Evolutionary conservation across 371 early-diverging fungal species (phyloP).

Genomic region (Apophysomyces ossiformis): DNA sequence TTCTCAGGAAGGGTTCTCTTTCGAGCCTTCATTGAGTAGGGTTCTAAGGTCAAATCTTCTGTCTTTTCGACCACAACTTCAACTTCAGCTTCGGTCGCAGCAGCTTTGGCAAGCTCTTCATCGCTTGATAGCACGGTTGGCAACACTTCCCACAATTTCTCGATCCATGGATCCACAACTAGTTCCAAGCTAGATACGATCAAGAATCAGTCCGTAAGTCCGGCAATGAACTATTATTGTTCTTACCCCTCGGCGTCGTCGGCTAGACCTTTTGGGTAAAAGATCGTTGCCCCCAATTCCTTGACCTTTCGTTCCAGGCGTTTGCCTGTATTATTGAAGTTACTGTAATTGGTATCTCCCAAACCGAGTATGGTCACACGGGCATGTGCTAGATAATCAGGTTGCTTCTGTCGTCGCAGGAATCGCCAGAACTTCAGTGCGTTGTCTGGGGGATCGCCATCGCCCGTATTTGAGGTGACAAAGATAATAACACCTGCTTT

Average conservation of each 20-base stretch:
- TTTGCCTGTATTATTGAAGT: conserved; percentile 86
- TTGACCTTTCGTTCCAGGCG: conserved; percentile 74
- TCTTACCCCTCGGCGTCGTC: conserved; percentile 89
- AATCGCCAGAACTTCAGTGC: conserved; percentile 86
- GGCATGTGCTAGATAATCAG: conserved; percentile 52
- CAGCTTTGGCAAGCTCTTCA: conserved; percentile 10
- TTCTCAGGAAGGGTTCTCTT: conserved; percentile 21
- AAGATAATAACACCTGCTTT: conserved; percentile 70
- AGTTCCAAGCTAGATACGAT: conserved; percentile 68
- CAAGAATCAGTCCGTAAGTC: neutral
- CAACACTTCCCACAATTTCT: conserved; percentile 78
- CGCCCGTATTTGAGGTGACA: conserved; percentile 92
- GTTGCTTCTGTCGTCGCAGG: conserved; percentile 67
- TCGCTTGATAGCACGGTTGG: conserved; percentile 45
- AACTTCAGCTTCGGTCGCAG: conserved; percentile 5
- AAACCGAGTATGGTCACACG: conserved; percentile 68
- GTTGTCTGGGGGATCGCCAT: conserved; percentile 96
- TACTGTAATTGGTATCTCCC: conserved; percentile 93
- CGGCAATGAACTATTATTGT: neutral
- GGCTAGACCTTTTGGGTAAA: conserved; percentile 81
- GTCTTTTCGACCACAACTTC: conserved; percentile 20
- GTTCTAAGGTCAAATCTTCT: conserved; percentile 17
- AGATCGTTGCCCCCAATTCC: conserved; percentile 74
- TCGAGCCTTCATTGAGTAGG: conserved; percentile 34
- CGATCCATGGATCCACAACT: conserved; percentile 93